Conservation (phyloP, 305 asterid species). For the Fraxinus floribunda region DNA sequence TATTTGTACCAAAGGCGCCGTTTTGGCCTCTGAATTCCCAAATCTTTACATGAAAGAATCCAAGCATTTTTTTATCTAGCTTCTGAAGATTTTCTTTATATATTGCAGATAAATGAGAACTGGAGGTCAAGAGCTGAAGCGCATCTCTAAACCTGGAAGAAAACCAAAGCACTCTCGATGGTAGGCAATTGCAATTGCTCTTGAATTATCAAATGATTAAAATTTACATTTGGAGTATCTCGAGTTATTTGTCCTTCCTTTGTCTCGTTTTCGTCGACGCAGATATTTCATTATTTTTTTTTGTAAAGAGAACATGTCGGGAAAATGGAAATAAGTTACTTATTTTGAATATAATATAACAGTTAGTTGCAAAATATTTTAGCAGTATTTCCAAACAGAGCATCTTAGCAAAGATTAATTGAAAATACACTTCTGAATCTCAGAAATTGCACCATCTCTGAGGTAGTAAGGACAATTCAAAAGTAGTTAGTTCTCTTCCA, state of each 20-base stretch:
- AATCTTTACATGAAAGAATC: conserved; percentile 4
- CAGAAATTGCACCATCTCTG: not conserved
- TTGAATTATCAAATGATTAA: not conserved
- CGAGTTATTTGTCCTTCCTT: too few relatives aligned
- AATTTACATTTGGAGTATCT: not conserved
- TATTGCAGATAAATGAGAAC: conserved; percentile 58
- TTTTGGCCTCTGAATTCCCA: conserved; percentile 19
- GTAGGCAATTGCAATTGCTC: conserved; percentile 21
- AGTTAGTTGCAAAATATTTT: not conserved
- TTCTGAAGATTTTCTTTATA: conserved; percentile 30
- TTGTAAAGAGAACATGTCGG: too few relatives aligned
- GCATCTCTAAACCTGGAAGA: conserved; percentile 51
- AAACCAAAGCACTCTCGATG: conserved; percentile 74
- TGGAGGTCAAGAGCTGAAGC: conserved; percentile 66
- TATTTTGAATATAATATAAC: too few relatives aligned
- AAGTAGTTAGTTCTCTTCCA: not conserved
- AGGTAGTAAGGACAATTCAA: not conserved
- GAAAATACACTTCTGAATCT: not conserved
- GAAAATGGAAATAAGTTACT: not conserved
- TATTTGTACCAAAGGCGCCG: conserved; percentile 68
- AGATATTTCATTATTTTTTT: too few relatives aligned
- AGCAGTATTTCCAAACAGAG: not conserved
- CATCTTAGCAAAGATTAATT: too few relatives aligned
- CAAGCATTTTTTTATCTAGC: not conserved
- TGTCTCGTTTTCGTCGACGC: too few relatives aligned